Evolutionary conservation across 2,329 filamentous ascomycete genomes (phyloP).

Genomic region (Nemania diffusa): DNA sequence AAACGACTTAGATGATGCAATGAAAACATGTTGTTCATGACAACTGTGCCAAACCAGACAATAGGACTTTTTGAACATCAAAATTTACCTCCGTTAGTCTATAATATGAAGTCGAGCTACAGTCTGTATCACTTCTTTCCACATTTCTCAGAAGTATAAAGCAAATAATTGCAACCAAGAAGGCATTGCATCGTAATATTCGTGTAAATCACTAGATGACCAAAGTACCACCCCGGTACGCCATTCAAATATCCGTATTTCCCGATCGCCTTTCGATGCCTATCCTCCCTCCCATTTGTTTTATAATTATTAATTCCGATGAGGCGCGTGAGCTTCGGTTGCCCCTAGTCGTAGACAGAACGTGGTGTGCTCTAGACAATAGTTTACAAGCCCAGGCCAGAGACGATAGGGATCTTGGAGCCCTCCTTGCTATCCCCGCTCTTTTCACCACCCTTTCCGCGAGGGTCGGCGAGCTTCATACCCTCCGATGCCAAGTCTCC

Average conservation of each 20-base stretch:
- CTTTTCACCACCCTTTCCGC: conserved; percentile 60
- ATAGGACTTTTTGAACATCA: not conserved
- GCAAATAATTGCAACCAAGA: not conserved
- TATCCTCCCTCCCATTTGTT: not conserved
- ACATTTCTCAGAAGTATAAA: not conserved
- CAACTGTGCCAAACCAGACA: not conserved
- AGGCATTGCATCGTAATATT: not conserved
- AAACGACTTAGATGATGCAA: conserved; percentile 2
- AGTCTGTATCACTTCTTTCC: not conserved
- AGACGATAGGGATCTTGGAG: conserved; percentile 11
- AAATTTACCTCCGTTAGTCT: not conserved
- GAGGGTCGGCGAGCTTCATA: conserved; percentile 71
- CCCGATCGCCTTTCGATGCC: not conserved
- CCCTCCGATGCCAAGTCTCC: conserved; percentile 72
- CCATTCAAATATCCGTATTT: not conserved
- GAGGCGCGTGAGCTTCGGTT: not conserved
- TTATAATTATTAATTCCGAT: not conserved
- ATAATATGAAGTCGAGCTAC: not conserved
- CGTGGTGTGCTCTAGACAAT: not conserved
- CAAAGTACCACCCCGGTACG: not conserved
- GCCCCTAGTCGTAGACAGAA: too few species aligned
- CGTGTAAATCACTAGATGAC: not conserved
- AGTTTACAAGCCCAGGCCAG: conserved; percentile 16
- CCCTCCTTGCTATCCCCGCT: not conserved
- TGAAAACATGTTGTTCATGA: too few species aligned